Evolutionary conservation across 495 filamentous ascomycete genomes (phyloP), one percentile per base, ranked within the genome.

Genomic region (Lasiosphaeris hirsuta): DNA sequence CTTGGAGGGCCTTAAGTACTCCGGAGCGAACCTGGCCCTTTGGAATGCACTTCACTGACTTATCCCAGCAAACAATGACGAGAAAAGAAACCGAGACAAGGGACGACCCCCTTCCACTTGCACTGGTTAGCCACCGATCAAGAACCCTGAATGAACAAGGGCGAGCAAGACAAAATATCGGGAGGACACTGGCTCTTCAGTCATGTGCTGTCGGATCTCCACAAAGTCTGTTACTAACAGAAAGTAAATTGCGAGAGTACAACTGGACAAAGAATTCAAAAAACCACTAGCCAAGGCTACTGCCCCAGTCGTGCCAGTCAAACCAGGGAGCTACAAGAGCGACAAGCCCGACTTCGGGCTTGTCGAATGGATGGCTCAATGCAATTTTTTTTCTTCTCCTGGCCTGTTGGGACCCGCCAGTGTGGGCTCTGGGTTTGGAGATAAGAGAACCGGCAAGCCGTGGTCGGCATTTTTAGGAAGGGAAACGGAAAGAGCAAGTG

Each of bases 211-310:
- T 10, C 46, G 39, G 50, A 57, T 57, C 51, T 48, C 53, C n/a
- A n/a, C n/a, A 18, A 10, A 54, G 50, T 58, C 19, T 62, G 58
- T 68, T 68, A 65, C 57, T 69, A 64, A 70, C 39, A 70, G 62
- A 67, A 70, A 65, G 66, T 53, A 49, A 56, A 64, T 59, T 58
- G 64, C 58, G 51, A 61, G 56, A 53, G 65, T 54, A 57, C 57
- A 57, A 69, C 63, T 58, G 60, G 63, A 56, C 57, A 62, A 68
- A 59, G 51, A 38, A 60, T 42, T 46, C 38, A 11, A 40, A 51
- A 48, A 59, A 42, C 58, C 58, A 57, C 53, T 56, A 56, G 46
- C 14, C 17, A 36, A n/a, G 43, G 9, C 6, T 48, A 53, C 14
- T 35, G 17, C 36, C 48, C 23, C 36, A 18, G n/a, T n/a, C n/a